Base-by-base conservation (phyloP, 164 flowering plant genomes). In the Macadamia integrifolia region DNA sequence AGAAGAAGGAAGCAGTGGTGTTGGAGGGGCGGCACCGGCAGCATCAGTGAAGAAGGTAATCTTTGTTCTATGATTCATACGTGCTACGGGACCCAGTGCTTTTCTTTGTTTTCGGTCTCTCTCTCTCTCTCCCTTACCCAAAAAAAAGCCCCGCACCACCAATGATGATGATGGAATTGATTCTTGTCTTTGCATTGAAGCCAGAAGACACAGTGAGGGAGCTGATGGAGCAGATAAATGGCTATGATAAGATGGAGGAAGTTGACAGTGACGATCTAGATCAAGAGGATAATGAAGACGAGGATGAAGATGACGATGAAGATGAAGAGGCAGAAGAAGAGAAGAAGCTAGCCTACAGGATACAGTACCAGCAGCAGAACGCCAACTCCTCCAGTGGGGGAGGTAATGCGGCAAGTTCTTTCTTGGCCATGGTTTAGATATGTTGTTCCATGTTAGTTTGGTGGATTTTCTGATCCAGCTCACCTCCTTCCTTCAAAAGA, bases 131-230 rank as follows among this genome's bases (percentile, higher is more conserved):
- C 40, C 40, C 40, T 35, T 5, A 2, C 40, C 40, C 40, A 35
- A 35, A 35, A 35, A 35, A 35, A 35, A 35, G 40, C 5, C 3
- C 40, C 3, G 5, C 40, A 5, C 3, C 40, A 35, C 3, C 40
- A 5, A 35, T 35, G 0, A 35, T 2, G 40, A 35, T 35, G 64
- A 73, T 72, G 72, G 72, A 72, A 70, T 71, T 84, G 85, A 84
- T 82, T 77, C 55, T 75, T 72, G 74, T 68, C 73, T 74, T 78
- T 72, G 77, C 66, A 77, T 76, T 86, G 90, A 86, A 86, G 90
- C 90, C 90, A 83, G 90, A 79, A 83, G 90, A 80, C 90, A 80
- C 82, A 70, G 79, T 84, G 86, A 86, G 79, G 78, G 85, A 79
- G 82, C 66, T 84, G 75, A 80, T 80, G 69, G 72, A 67, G 28